A percentile compares a stretch with the other conserved stretches of the same genome.
Conservation (phyloP, 192 early-diverging fungal species). For the Backusella australiensis region DNA sequence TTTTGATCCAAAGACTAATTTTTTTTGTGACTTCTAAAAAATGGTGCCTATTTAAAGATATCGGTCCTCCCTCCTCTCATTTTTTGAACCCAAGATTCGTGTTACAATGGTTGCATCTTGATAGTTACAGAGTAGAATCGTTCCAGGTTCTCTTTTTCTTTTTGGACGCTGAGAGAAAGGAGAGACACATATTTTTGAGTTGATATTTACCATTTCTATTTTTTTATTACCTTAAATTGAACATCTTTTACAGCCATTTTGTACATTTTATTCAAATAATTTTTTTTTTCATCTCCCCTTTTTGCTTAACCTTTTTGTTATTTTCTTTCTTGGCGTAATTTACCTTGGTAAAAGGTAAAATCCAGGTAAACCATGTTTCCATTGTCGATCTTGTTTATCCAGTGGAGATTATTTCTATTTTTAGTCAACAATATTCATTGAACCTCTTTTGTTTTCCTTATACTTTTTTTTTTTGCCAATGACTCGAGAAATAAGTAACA, state of each 20-base stretch:
- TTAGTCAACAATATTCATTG: background rate
- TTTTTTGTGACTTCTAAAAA: no score
- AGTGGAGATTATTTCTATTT: background rate
- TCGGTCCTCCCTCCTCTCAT: background rate
- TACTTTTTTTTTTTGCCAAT: background rate
- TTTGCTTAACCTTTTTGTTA: background rate
- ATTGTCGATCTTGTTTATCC: background rate
- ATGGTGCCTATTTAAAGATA: no score
- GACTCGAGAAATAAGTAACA: background rate
- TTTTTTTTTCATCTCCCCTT: background rate
- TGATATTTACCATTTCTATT: background rate
- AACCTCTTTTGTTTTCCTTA: background rate
- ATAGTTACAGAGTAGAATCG: background rate
- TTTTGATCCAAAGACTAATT: no score
- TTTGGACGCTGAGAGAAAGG: background rate
- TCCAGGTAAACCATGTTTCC: background rate
- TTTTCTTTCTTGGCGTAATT: background rate
- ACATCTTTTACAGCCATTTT: background rate
- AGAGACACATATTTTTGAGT: background rate
- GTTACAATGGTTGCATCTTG: background rate
- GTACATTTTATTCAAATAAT: background rate
- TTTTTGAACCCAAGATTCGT: background rate
- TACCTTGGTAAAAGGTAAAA: background rate
- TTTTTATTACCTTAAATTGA: background rate
- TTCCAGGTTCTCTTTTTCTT: constrained; percentile 4